phyloP scores from a whole-genome alignment of 1,284 basidiomycete genomes.

The Mycena sp. region DNA sequence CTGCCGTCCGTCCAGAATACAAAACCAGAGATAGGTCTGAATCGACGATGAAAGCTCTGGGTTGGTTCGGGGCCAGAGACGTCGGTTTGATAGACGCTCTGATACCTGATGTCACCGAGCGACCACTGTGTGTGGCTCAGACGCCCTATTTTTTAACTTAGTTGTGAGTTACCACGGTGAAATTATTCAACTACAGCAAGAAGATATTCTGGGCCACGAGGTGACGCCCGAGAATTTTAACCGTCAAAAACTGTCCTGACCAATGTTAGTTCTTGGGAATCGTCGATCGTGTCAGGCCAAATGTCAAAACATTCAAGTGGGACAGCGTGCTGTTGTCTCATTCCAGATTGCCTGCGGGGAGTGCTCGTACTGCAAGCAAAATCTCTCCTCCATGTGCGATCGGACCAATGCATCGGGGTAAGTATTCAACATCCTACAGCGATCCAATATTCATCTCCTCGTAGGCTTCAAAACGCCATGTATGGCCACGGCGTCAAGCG shows the following conservation, averaged over 20 bases:
- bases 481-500: constrained; percentile 74
- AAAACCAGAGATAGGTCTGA: constrained; percentile 60
- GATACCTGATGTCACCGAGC: constrained; percentile 74
- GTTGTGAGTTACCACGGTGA: constrained; percentile 58
- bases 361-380: constrained; percentile 78
- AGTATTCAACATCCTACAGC: constrained; percentile 32
- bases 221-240: constrained; percentile 39
- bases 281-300: constrained; percentile 71
- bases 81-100: constrained; percentile 67
- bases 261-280: constrained; percentile 69
- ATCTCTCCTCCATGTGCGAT: constrained; percentile 78
- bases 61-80: constrained; percentile 71
- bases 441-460: background rate
- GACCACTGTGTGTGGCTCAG: constrained; percentile 75
- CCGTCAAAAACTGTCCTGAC: background rate
- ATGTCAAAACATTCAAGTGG: constrained; percentile 67
- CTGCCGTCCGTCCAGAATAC: constrained; percentile 56
- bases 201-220: constrained; percentile 83
- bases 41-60: constrained; percentile 72
- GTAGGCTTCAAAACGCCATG: constrained; percentile 67
- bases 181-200: constrained; percentile 73
- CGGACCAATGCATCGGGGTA: constrained; percentile 73
- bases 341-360: constrained; percentile 85
- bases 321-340: constrained; percentile 77
- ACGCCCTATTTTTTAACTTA: constrained; percentile 62